Evolutionary conservation across 2,329 filamentous ascomycete species (phyloP).

Genomic region (Xylaria polymorpha): DNA sequence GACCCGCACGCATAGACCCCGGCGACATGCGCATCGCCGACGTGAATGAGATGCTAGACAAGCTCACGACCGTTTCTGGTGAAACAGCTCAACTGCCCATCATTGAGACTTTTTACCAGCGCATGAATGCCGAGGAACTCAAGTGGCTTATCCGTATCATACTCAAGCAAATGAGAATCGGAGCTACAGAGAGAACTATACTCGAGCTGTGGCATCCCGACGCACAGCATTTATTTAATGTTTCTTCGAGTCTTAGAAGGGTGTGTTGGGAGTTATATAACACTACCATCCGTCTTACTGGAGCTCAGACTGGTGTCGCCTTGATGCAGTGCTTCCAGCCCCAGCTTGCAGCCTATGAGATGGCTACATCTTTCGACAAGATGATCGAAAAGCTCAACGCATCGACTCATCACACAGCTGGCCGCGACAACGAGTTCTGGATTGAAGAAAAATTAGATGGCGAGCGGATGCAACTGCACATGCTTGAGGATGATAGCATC

Average conservation of each 20-base stretch:
- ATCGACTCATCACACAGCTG: constrained; percentile 63
- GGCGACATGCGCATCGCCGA: constrained; percentile 88
- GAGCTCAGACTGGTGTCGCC: constrained; percentile 77
- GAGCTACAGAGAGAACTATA: constrained; percentile 88
- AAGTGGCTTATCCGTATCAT: constrained; percentile 96
- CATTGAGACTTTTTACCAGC: constrained; percentile 83
- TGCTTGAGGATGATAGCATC: constrained; percentile 75
- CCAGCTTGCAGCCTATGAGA: constrained; percentile 92
- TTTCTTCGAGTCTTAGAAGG: constrained; percentile 87
- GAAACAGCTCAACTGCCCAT: constrained; percentile 88
- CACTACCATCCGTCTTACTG: constrained; percentile 76
- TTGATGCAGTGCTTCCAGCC: constrained; percentile 98
- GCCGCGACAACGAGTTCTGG: constrained; percentile 85
- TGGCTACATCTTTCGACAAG: constrained; percentile 78
- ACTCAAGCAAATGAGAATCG: constrained; percentile 78
- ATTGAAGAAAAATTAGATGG: constrained; percentile 98
- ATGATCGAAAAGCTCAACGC: constrained; percentile 74
- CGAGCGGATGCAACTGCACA: constrained; percentile 96
- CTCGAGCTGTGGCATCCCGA: constrained; percentile 86
- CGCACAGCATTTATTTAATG: constrained; percentile 82
- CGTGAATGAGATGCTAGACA: constrained; percentile 87
- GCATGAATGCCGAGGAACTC: constrained; percentile 93
- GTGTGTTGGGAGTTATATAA: constrained; percentile 96
- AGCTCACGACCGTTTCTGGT: constrained; percentile 77
- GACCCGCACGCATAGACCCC: constrained; percentile 77